These are phyloP conservation scores for Magnusiomyces sp. DNA, from an alignment of 1,139 yeast genomes.

Conservation along the genomic window DNA sequence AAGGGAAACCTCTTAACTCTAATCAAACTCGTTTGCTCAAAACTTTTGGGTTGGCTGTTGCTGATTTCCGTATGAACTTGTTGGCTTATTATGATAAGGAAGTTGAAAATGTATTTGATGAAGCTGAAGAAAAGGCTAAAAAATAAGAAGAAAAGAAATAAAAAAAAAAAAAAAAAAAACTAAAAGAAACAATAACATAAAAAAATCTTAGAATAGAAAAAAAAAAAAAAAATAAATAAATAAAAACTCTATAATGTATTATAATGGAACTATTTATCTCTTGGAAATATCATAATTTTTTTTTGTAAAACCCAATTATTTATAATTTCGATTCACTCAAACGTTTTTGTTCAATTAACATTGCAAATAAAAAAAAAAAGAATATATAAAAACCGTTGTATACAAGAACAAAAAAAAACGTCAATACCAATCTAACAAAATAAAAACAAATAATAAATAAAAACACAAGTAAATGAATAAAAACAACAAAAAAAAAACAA, in stretches of 20 bases:
- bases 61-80: slow-evolving; percentile 76
- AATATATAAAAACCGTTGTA: not conserved
- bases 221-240: no score
- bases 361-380: no score
- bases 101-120: slow-evolving; percentile 17
- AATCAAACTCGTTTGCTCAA: slow-evolving; percentile 87
- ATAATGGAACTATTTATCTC: no score
- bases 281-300: no score
- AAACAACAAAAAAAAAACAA: not conserved
- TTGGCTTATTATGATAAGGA: slow-evolving; percentile 54
- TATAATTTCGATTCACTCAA: no score
- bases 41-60: slow-evolving; percentile 90
- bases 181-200: no score
- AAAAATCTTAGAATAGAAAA: no score
- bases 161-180: no score
- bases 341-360: no score
- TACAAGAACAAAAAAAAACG: not conserved
- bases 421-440: not conserved
- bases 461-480: not conserved
- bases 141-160: no score
- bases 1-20: slow-evolving; percentile 77
- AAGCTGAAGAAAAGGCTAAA: not conserved
- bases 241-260: no score
- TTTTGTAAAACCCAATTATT: no score
- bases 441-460: not conserved